Evolutionary conservation across 1,284 basidiomycete species (phyloP), one percentile per base, ranked within the genome.

Genomic region (Bondarzewia mesenterica): DNA sequence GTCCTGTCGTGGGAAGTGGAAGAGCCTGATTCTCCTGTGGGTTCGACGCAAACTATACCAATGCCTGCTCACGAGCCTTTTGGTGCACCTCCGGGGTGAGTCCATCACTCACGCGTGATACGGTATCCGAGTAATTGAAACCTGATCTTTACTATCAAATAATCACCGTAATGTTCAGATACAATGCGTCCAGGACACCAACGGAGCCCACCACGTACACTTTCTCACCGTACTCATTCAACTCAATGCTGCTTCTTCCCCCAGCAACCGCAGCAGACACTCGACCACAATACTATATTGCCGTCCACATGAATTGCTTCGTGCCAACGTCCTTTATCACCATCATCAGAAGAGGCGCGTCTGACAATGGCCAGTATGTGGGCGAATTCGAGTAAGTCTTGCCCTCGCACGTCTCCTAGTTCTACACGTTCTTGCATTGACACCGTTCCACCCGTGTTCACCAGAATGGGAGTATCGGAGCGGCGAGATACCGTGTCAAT

Each of bases 281-380:
- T n/a, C 50, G 58, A 18, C 63, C 66, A 4, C 49, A 58, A 14
- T 72, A 72, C 44, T 61, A 68, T 50, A 64, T 72, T 14, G 58
- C 65, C 1, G 64, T 69, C 7, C 52, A 54, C 40, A 55, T 67
- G 53, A 70, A 72, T 51, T 67, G 63, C 48, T 68, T 72, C 54
- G 64, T 66, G 29, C 69, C 70, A 0, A 59, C 63, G 7, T 67
- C 65, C 2, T 63, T 59, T 45, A 66, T 70, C 36, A 72, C 71
- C 5, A 61, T 63, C 7, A 46, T 73, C 15, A 57, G 58, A n/a
- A 60, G 63, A 25, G 64, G 64, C 6, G 62, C 53, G 6, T 60
- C 57, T 3, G 60, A 61, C 21, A 45, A 56, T 26, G 68, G 67
- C 1, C 59, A 64, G 20, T 51, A 57, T 27, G 61, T 72, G 12